A percentile compares a stretch with the other conserved stretches of the same genome.
Conservation (phyloP, 805 yeast species). For the Wickerhamomyces silvicola region DNA sequence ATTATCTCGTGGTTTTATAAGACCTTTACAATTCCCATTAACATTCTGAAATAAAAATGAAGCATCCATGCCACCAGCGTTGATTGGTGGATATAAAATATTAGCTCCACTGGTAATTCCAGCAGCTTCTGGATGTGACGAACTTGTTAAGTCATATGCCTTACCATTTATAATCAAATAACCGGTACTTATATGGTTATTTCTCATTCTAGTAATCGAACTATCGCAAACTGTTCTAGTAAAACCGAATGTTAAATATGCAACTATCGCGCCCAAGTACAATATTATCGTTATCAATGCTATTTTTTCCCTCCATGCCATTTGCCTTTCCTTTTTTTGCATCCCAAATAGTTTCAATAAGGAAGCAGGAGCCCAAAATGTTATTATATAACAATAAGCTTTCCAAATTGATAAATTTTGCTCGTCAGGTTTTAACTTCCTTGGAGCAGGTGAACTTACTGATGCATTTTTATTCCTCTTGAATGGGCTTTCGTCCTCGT, state of each 20-base stretch:
- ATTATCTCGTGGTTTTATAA: conserved; percentile 63
- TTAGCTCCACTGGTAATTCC: conserved; percentile 70
- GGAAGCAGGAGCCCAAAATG: conserved; percentile 91
- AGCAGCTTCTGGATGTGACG: conserved; percentile 76
- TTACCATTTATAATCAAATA: conserved; percentile 76
- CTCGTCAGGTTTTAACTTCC: conserved; percentile 4
- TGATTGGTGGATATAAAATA: conserved; percentile 74
- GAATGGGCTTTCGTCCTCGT: conserved; percentile 36
- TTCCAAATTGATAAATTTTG: conserved; percentile 54
- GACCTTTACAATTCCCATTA: conserved; percentile 79
- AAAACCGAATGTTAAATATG: conserved; percentile 86
- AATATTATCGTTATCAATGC: conserved; percentile 74
- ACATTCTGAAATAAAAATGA: conserved; percentile 85
- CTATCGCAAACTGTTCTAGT: conserved; percentile 71
- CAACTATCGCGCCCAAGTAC: conserved; percentile 69
- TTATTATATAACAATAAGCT: conserved; percentile 68
- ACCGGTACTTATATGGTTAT: conserved; percentile 52
- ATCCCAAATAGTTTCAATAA: conserved; percentile 68
- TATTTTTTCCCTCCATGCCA: conserved; percentile 96
- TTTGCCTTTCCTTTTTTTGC: conserved; percentile 72
- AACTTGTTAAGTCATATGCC: conserved; percentile 62
- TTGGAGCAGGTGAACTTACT: background rate
- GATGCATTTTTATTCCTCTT: conserved; percentile 8
- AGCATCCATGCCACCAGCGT: conserved; percentile 86
- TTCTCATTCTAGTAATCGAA: conserved; percentile 42